Evolutionary conservation across 257 asterid species (phyloP), one percentile per base, ranked within the genome.

Genomic region (Phtheirospermum japonicum): DNA sequence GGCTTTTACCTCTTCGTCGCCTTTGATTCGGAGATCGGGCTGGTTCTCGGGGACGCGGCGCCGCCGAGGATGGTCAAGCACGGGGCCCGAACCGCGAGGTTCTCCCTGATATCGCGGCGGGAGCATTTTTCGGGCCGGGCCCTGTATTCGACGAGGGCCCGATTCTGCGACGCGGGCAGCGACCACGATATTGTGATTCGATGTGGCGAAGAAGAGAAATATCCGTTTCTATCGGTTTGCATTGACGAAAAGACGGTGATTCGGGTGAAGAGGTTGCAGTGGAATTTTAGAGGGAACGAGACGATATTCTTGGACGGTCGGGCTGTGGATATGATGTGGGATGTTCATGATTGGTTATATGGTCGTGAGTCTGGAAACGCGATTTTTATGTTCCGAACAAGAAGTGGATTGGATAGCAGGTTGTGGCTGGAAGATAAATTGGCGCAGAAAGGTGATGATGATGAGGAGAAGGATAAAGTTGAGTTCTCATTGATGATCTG

Each of bases 401-500:
- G 95, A 46, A 80, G 74, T 74, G 95, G 88, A 12, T 61, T 77
- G 48, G 86, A 85, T 46, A 75, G 85, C 62, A 79, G 95, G 64
- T 61, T 87, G 50, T 87, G 95, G 95, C 36, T 84, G 36, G 88
- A 82, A 30, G 88, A 80, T 36, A 36, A 36, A 8, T 36, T 36
- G 42, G n/a, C n/a, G 75, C 75, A n/a, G n/a, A n/a, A 77, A 43
- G 66, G 76, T 20, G 16, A 48, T 18, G 54, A 4, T 17, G 54
- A 4, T 26, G 14, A 17, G 9, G 54, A 48, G 14, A n/a, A n/a
- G n/a, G 78, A 64, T 8, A 72, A 69, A 19, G 62, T 46, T 68
- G 94, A 83, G 3, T 85, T 82, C 58, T 87, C 88, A 55, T 71
- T 87, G 61, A 57, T 85, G 73, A 78, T 87, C 45, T 79, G 75